Evolutionary conservation across 169 alveolate species (phyloP), one percentile per base, ranked within the genome.

Genomic region (Fabrea salina): DNA sequence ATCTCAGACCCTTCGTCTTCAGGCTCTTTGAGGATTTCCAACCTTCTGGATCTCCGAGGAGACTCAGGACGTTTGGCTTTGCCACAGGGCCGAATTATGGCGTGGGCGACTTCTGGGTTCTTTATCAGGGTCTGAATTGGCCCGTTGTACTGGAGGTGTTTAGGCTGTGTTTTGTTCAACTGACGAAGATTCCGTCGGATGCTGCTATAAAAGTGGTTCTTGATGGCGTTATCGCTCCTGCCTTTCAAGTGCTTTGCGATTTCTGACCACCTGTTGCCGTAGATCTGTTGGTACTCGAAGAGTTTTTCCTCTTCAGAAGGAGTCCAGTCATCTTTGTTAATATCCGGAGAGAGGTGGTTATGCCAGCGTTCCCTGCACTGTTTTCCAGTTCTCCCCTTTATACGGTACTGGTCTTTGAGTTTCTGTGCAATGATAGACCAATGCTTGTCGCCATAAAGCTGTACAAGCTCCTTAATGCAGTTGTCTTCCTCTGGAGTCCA

Each of bases 351-450:
- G 40, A 90, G 83, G 50, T 88, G 94, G 47, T 91, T 91, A 58
- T 83, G 86, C 91, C 92, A 88, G 49, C 93, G 71, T 71, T 93
- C 97, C 70, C 95, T 72, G 77, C 97, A 93, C 67, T 93, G 89
- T 59, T 93, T 93, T 1, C 95, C 97, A 30, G 80, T 86, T 40
- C 94, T 75, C 5, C 92, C 89, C 16, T n/a, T 30, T 0, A 59
- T 54, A 54, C 25, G 8, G 22, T 11, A 54, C 25, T 54, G 33
- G 8, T 19, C 6, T 11, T 8, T 33, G 39, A 54, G 6, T 8
- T 33, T 19, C 25, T 54, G 13, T n/a, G 66, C 66, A 8, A 54
- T 8, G 6, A 54, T 8, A 11, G 66, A 19, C 66, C 66, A 54
- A 11, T 54, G 11, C 11, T 54, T 7, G 8, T 19, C 6, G 8